These are phyloP conservation scores for Drosera capensis DNA, from an alignment of 148 eudicot genomes.

Conservation along the genomic window DNA sequence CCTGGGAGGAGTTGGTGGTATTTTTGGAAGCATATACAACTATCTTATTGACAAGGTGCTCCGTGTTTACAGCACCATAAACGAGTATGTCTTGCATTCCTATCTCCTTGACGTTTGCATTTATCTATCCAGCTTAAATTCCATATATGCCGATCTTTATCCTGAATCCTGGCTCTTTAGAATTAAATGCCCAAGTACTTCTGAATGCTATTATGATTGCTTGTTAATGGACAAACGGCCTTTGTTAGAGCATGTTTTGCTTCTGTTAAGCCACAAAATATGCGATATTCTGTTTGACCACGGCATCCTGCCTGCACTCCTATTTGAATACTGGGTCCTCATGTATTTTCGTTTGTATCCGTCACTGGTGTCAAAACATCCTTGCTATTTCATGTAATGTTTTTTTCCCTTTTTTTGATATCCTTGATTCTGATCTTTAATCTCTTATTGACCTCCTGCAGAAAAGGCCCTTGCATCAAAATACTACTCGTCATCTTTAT, in stretches of 20 bases:
- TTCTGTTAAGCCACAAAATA: too few relatives aligned
- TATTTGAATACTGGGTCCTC: too few relatives aligned
- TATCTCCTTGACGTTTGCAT: background rate
- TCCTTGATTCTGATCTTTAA: background rate
- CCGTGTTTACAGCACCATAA: slow-evolving; percentile 12
- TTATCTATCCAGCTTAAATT: background rate
- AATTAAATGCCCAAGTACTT: too few relatives aligned
- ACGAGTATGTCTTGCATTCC: slow-evolving; percentile 10
- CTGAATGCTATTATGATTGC: too few relatives aligned
- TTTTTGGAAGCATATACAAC: slow-evolving; percentile 16
- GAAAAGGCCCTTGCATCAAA: slow-evolving; percentile 16
- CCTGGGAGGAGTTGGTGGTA: slow-evolving; percentile 11
- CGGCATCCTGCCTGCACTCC: too few relatives aligned
- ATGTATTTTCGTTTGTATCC: too few relatives aligned
- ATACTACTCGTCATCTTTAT: slow-evolving; percentile 11
- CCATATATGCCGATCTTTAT: background rate
- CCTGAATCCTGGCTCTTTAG: too few relatives aligned
- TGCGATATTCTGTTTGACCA: too few relatives aligned
- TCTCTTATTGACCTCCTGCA: slow-evolving; percentile 5
- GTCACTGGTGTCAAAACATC: background rate
- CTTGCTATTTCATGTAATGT: background rate
- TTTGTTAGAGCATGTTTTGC: too few relatives aligned
- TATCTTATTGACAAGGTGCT: slow-evolving; percentile 17
- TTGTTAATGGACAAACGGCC: too few relatives aligned
- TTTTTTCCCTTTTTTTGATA: too few relatives aligned